Percentiles rank a stretch among this genome's conserved stretches.
phyloP scores from a whole-genome alignment of 192 early-diverging fungal genomes.

The Tieghemiomyces parasiticus region DNA sequence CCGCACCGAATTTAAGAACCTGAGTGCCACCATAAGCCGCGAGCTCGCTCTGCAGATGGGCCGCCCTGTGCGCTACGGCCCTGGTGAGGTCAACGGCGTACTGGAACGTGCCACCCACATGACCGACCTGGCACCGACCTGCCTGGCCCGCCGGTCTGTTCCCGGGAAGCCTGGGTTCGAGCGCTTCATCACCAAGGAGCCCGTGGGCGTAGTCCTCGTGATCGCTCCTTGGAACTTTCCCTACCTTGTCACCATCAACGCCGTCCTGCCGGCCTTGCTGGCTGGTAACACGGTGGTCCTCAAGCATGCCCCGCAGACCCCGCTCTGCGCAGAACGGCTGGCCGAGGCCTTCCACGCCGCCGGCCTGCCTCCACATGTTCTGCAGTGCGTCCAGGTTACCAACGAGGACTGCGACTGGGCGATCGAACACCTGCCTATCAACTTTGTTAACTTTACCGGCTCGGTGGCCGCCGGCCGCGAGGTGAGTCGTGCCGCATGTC shows the following conservation, averaged over 20 bases:
- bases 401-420: constrained; percentile 7
- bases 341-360: constrained; percentile 41
- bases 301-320: constrained; percentile 72
- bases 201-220: constrained; percentile 48
- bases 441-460: constrained; percentile 12
- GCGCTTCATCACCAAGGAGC: constrained; percentile 53
- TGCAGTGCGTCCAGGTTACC: constrained; percentile 27
- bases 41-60: constrained; percentile 54
- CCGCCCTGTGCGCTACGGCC: constrained; percentile 42
- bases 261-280: constrained; percentile 59
- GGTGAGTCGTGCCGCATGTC: neutral
- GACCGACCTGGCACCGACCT: constrained; percentile 44
- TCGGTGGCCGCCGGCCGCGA: constrained; percentile 1
- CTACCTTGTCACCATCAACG: constrained; percentile 61
- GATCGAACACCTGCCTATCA: constrained; percentile 7
- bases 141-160: constrained; percentile 17
- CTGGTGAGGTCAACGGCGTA: constrained; percentile 57
- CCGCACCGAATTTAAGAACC: constrained; percentile 33
- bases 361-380: constrained; percentile 49
- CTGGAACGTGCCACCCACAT: constrained; percentile 50
- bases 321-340: constrained; percentile 56
- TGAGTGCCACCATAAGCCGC: constrained; percentile 35
- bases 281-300: constrained; percentile 62
- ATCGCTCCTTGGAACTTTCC: constrained; percentile 77
- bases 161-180: constrained; percentile 30